These are phyloP conservation scores for Aspergillus coremiiformis DNA, from an alignment of 495 filamentous ascomycete species.

Conservation along the genomic window DNA sequence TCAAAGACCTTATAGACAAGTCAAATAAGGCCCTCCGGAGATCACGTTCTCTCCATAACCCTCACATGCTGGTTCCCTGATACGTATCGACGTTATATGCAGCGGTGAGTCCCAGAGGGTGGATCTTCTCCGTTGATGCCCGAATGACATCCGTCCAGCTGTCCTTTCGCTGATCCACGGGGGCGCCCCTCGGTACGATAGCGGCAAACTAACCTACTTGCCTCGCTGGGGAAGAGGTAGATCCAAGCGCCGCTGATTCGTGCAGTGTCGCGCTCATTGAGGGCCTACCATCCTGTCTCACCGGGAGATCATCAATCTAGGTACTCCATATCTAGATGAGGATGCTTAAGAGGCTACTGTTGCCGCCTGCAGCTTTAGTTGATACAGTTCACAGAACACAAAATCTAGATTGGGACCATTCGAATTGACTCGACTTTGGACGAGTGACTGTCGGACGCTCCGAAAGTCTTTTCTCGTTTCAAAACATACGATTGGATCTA, in stretches of 20 bases:
- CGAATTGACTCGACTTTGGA: neutral
- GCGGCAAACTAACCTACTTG: constrained; percentile 4
- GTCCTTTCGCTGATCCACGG: constrained; percentile 8
- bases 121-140: constrained; percentile 8
- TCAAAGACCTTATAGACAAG: neutral
- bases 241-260: neutral
- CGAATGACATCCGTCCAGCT: constrained; percentile 18
- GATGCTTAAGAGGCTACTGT: neutral
- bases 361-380: neutral
- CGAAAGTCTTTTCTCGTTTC: neutral
- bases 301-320: neutral
- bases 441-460: neutral
- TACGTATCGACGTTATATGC: neutral
- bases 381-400: neutral
- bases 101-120: constrained; percentile 5
- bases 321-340: neutral
- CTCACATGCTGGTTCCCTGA: constrained; percentile 5
- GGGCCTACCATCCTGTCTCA: neutral
- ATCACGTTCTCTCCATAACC: neutral
- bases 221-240: neutral
- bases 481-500: neutral
- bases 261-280: neutral
- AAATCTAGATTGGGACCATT: neutral
- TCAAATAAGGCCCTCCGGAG: neutral
- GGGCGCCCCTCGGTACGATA: constrained; percentile 5